A percentile compares a stretch with the other conserved stretches of the same genome.
phyloP scores from a whole-genome alignment of 768 basidiomycete genomes.

The Multifurca ochricompacta region DNA sequence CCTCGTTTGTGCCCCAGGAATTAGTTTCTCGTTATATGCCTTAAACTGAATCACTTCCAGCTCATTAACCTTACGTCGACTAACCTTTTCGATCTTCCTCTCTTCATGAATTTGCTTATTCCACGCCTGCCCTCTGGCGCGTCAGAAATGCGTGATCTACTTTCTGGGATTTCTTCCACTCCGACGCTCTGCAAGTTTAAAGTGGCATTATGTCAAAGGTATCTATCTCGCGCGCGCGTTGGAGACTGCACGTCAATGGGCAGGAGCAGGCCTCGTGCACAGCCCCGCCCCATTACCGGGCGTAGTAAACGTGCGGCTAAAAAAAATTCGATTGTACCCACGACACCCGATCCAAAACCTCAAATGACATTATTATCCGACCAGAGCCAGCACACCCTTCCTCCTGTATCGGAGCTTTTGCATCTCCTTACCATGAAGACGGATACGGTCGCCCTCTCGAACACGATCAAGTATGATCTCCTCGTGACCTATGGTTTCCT shows the following conservation, averaged over 20 bases:
- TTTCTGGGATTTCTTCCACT: constrained; percentile 25
- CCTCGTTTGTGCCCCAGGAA: constrained; percentile 24
- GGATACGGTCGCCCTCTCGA: neutral
- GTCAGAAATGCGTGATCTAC: constrained; percentile 20
- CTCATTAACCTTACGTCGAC: constrained; percentile 31
- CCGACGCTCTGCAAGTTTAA: constrained; percentile 25
- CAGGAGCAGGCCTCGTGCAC: constrained; percentile 23
- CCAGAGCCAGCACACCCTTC: constrained; percentile 8
- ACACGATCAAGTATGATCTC: constrained; percentile 24
- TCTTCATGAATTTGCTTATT: constrained; percentile 28
- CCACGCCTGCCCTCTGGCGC: constrained; percentile 23
- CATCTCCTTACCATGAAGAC: constrained; percentile 13
- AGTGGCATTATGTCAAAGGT: constrained; percentile 25
- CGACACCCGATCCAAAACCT: neutral
- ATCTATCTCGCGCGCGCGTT: constrained; percentile 16
- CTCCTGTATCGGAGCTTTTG: constrained; percentile 18
- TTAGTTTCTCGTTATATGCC: neutral
- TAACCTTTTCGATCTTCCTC: constrained; percentile 27
- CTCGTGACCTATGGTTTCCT: constrained; percentile 24
- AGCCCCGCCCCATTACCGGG: constrained; percentile 23
- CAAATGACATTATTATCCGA: neutral
- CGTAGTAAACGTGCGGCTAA: constrained; percentile 13
- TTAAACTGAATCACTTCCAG: constrained; percentile 19
- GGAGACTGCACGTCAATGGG: constrained; percentile 1
- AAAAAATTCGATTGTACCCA: neutral